A percentile compares a stretch with the other conserved stretches of the same genome.
These are phyloP conservation scores for Magnusiomyces ingens DNA, from an alignment of 1,139 yeast genomes.

Conservation along the genomic window DNA sequence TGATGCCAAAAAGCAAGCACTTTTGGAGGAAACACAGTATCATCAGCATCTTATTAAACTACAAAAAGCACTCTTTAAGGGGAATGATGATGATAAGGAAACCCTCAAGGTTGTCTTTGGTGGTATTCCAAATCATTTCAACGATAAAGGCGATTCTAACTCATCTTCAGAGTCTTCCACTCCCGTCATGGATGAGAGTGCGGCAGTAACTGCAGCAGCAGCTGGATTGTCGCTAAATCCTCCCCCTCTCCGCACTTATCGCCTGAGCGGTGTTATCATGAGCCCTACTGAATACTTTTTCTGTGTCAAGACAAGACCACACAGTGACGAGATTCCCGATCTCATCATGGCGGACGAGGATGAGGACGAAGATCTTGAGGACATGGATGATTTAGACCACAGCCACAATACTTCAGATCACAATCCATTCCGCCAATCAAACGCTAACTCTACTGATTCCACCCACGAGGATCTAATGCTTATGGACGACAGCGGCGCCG, in stretches of 20 bases:
- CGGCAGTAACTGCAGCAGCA: slow-evolving; percentile 11
- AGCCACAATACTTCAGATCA: background rate
- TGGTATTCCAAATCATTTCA: too few relatives aligned
- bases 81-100: background rate
- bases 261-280: slow-evolving; percentile 25
- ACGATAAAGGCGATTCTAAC: background rate
- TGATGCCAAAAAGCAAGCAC: slow-evolving; percentile 9
- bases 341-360: slow-evolving; percentile 18
- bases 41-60: slow-evolving; percentile 12
- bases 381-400: background rate
- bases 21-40: slow-evolving; percentile 17
- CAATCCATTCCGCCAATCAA: background rate
- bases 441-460: background rate
- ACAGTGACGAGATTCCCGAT: slow-evolving; percentile 13
- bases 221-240: slow-evolving; percentile 6
- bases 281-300: slow-evolving; percentile 27
- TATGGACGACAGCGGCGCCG: background rate
- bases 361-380: slow-evolving; percentile 3
- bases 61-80: slow-evolving; percentile 1
- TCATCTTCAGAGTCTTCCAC: slow-evolving; percentile 6
- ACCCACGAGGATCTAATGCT: background rate
- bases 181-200: background rate
- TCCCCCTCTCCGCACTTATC: slow-evolving; percentile 21
- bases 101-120: background rate
- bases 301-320: slow-evolving; percentile 4